A percentile compares a stretch with the other conserved stretches of the same genome.
Evolutionary conservation across 768 basidiomycete species (phyloP).

Genomic region (Boletus fagicola): DNA sequence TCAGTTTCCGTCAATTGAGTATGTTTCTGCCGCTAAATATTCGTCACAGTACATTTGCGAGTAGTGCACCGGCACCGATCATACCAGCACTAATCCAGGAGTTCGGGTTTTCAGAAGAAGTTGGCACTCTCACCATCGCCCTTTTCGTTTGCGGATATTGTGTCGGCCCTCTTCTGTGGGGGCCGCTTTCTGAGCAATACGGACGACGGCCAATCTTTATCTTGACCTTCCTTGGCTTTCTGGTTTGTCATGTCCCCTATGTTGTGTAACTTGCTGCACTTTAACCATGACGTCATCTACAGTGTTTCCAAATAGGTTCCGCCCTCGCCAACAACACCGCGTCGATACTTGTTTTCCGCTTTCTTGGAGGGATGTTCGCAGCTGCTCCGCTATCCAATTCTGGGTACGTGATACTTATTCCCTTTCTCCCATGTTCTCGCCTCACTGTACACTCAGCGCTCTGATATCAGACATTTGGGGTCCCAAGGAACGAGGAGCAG

Average conservation of each 20-base stretch:
- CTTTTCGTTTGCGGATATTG: conserved; percentile 71
- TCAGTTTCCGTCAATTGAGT: conserved; percentile 24
- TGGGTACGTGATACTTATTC: conserved; percentile 42
- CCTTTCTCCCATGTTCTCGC: neutral
- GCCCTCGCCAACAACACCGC: conserved; percentile 61
- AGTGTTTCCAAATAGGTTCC: conserved; percentile 62
- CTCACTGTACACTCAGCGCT: conserved; percentile 33
- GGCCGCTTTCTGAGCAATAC: conserved; percentile 50
- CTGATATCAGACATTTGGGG: conserved; percentile 65
- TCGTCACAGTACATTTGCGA: conserved; percentile 54
- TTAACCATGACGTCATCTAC: neutral
- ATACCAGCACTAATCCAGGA: conserved; percentile 42
- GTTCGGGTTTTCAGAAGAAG: conserved; percentile 50
- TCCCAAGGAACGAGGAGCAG: conserved; percentile 56
- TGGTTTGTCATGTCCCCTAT: conserved; percentile 33
- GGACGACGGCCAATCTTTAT: conserved; percentile 63
- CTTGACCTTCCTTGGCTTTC: conserved; percentile 54
- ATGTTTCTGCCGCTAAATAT: neutral
- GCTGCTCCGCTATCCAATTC: conserved; percentile 67
- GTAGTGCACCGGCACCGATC: conserved; percentile 55
- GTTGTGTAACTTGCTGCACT: neutral
- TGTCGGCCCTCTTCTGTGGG: conserved; percentile 62
- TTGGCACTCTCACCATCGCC: conserved; percentile 54
- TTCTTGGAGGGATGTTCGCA: conserved; percentile 69
- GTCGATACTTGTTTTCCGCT: conserved; percentile 65